phyloP scores from a whole-genome alignment of 495 filamentous ascomycete species.

The Monascus purpureus region DNA sequence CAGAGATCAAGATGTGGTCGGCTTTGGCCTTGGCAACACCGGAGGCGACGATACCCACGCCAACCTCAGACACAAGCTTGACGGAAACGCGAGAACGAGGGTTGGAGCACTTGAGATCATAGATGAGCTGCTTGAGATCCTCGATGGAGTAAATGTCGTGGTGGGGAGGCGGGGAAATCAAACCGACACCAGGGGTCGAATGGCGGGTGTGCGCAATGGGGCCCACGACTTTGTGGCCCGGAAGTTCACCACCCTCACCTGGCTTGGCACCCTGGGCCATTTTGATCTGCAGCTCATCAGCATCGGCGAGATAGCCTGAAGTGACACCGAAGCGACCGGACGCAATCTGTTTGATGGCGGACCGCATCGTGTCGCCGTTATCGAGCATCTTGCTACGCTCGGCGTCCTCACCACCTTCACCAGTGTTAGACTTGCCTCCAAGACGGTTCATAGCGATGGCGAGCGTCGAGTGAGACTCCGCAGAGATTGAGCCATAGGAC shows the following conservation, averaged over 20 bases:
- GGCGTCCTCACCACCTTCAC: slow-evolving; percentile 94
- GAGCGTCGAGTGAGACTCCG: slow-evolving; percentile 96
- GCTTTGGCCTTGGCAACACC: slow-evolving; percentile 98
- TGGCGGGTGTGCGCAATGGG: slow-evolving; percentile 93
- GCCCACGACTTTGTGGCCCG: slow-evolving; percentile 94
- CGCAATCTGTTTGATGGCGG: slow-evolving; percentile 96
- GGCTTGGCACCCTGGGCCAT: slow-evolving; percentile 99
- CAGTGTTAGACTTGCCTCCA: slow-evolving; percentile 97
- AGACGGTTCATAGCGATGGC: slow-evolving; percentile 97
- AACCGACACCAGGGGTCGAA: slow-evolving; percentile 95
- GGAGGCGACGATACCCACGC: slow-evolving; percentile 95
- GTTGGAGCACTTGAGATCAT: slow-evolving; percentile 96
- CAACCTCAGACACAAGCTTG: slow-evolving; percentile 96
- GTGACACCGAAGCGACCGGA: slow-evolving; percentile 98
- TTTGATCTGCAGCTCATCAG: slow-evolving; percentile 98
- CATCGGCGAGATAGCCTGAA: slow-evolving; percentile 94
- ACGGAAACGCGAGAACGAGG: slow-evolving; percentile 92
- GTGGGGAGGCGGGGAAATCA: slow-evolving; percentile 97
- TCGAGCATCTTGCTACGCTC: slow-evolving; percentile 77
- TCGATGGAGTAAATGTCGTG: slow-evolving; percentile 99
- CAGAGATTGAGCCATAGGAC: slow-evolving; percentile 99
- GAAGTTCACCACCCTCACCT: slow-evolving; percentile 95
- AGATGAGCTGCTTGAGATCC: slow-evolving; percentile 97
- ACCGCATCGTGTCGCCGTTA: slow-evolving; percentile 97
- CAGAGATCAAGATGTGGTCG: slow-evolving; percentile 95